Percentiles rank a stretch among this genome's conserved stretches.
These are phyloP conservation scores for Fusarium sororula DNA, from an alignment of 2,329 filamentous ascomycete genomes.

Conservation along the genomic window DNA sequence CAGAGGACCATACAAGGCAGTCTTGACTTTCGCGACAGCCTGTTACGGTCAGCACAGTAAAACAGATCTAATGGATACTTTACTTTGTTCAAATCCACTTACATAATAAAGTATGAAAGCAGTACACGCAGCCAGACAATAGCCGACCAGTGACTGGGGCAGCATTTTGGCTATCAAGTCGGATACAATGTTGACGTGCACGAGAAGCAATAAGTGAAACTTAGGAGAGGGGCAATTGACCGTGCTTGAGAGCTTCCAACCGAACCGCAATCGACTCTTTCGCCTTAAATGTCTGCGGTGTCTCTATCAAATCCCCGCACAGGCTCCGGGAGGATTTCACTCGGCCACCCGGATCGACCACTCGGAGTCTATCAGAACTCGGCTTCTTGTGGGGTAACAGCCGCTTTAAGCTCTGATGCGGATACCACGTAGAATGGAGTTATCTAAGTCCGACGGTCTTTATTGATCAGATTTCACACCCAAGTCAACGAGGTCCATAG, in stretches of 20 bases:
- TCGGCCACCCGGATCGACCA: not conserved
- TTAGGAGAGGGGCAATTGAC: fast-evolving
- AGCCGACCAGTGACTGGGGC: not conserved
- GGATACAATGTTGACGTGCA: no score
- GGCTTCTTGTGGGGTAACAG: not conserved
- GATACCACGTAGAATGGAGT: fast-evolving
- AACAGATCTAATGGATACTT: fast-evolving
- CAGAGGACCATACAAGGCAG: not conserved
- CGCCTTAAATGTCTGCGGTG: not conserved
- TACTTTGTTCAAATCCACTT: fast-evolving
- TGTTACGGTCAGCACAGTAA: not conserved
- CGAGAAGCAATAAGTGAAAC: no score
- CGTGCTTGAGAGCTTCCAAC: no score
- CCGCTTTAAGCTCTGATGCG: not conserved
- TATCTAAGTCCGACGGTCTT: not conserved
- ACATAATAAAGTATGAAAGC: not conserved
- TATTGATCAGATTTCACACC: not conserved
- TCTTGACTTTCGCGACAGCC: not conserved
- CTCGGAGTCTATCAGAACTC: not conserved
- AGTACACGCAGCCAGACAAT: not conserved
- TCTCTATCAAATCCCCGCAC: not conserved
- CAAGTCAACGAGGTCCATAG: no score
- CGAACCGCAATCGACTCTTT: not conserved
- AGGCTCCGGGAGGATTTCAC: not conserved
- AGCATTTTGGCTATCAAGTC: not conserved